Conservation (phyloP, 2,329 filamentous ascomycete genomes). For the Fusarium proliferatum region DNA sequence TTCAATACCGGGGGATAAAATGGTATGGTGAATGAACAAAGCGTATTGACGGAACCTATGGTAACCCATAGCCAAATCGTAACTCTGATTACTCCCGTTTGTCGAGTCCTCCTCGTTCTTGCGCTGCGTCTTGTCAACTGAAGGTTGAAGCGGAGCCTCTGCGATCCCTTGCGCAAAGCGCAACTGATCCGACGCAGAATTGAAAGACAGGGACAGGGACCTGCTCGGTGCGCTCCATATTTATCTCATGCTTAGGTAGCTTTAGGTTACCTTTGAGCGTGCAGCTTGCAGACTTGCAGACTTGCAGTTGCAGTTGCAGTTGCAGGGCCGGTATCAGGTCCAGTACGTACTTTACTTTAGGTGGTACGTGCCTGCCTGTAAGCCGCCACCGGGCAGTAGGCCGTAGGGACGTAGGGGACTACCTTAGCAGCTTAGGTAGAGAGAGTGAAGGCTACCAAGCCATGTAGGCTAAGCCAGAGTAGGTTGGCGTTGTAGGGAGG, state of each 20-base stretch:
- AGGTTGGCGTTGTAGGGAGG: conserved; percentile 3
- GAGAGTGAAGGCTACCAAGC: neutral
- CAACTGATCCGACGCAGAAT: conserved; percentile 35
- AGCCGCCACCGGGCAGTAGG: conserved; percentile 16
- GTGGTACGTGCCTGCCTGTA: conserved; percentile 28
- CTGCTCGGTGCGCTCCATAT: conserved; percentile 37
- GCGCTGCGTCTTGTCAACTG: conserved; percentile 23
- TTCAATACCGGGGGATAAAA: neutral
- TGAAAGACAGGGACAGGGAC: conserved; percentile 23
- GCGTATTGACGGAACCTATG: neutral
- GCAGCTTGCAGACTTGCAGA: neutral
- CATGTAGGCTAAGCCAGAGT: neutral
- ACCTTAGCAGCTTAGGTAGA: neutral
- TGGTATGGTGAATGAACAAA: neutral
- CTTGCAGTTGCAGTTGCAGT: neutral
- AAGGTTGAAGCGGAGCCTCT: conserved; percentile 38
- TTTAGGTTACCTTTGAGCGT: neutral
- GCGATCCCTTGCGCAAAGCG: conserved; percentile 42
- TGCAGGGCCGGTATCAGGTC: neutral
- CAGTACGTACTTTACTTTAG: conserved; percentile 31
- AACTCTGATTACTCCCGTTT: conserved; percentile 3
- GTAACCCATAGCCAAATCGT: neutral
- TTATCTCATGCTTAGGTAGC: conserved; percentile 34
- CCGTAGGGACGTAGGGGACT: neutral
- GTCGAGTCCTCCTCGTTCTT: conserved; percentile 7